These are phyloP conservation scores for Tolypocladium guangdongense DNA, from an alignment of 2,329 filamentous ascomycete genomes.

Conservation along the genomic window DNA sequence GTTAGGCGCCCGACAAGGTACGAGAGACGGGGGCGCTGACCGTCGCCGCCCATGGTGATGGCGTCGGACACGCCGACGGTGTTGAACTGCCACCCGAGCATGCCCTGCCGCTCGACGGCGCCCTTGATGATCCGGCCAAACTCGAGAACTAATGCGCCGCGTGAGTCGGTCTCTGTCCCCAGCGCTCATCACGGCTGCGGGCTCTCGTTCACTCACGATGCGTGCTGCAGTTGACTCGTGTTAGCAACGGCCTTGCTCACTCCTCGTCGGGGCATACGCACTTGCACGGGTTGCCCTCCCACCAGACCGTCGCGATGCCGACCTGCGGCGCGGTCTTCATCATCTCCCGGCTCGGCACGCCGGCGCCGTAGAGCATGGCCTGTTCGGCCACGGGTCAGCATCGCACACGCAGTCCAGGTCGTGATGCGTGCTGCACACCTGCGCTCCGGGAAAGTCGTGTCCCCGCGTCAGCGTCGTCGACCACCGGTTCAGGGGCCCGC, in stretches of 20 bases:
- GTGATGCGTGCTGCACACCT: conserved; percentile 37
- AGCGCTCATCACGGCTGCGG: not conserved
- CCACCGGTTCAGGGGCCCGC: conserved; percentile 65
- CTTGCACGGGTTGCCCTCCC: conserved; percentile 97
- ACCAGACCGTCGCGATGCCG: conserved; percentile 87
- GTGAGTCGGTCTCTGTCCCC: not conserved
- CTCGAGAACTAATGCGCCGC: conserved; percentile 53
- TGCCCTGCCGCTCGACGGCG: conserved; percentile 66
- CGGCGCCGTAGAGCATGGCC: conserved; percentile 93
- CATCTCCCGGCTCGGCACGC: conserved; percentile 68
- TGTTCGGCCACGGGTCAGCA: conserved; percentile 19
- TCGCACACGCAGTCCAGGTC: not conserved
- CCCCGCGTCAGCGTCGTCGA: conserved; percentile 71
- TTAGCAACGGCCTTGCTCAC: not conserved
- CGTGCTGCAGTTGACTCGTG: conserved; percentile 16
- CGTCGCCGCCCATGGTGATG: conserved; percentile 92
- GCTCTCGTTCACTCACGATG: conserved; percentile 24
- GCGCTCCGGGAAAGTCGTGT: conserved; percentile 86
- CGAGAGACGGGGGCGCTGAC: conserved; percentile 27
- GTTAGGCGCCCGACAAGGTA: no score
- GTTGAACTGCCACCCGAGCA: conserved; percentile 93
- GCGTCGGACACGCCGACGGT: conserved; percentile 82
- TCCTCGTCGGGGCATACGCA: conserved; percentile 30
- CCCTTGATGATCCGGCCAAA: conserved; percentile 82
- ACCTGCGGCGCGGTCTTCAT: conserved; percentile 91